Percentiles rank a stretch among this genome's conserved stretches.
Conservation (phyloP, 1,284 basidiomycete species). For the Ustilago xerochloae region DNA sequence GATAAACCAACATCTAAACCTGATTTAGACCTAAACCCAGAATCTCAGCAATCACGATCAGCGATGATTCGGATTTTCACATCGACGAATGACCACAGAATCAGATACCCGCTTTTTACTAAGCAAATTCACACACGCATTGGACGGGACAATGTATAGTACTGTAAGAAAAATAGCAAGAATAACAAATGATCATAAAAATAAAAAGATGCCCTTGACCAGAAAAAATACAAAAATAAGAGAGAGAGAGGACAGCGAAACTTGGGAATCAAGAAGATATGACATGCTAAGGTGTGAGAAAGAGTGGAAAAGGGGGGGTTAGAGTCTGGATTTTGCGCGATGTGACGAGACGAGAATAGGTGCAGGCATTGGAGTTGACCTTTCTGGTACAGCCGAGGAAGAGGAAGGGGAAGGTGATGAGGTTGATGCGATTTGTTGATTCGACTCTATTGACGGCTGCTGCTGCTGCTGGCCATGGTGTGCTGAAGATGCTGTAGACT, state of each 20-base stretch:
- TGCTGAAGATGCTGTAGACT: no score
- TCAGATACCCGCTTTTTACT: not conserved
- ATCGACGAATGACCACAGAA: not conserved
- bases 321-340: slow-evolving; percentile 16
- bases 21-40: no score
- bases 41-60: slow-evolving; percentile 23
- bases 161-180: not conserved
- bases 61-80: slow-evolving; percentile 7
- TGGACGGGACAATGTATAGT: not conserved
- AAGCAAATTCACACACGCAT: not conserved
- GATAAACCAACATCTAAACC: no score
- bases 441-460: no score
- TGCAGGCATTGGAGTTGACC: not conserved
- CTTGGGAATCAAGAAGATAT: not conserved
- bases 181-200: not conserved
- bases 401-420: not conserved
- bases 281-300: not conserved
- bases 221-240: not conserved
- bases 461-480: no score
- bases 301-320: not conserved
- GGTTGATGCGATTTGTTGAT: not conserved
- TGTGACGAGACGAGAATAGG: slow-evolving; percentile 1
- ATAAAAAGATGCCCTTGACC: not conserved
- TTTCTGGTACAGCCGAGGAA: not conserved
- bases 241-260: not conserved